phyloP scores from a whole-genome alignment of 768 basidiomycete genomes.

The Dacryopinax spathularia region DNA sequence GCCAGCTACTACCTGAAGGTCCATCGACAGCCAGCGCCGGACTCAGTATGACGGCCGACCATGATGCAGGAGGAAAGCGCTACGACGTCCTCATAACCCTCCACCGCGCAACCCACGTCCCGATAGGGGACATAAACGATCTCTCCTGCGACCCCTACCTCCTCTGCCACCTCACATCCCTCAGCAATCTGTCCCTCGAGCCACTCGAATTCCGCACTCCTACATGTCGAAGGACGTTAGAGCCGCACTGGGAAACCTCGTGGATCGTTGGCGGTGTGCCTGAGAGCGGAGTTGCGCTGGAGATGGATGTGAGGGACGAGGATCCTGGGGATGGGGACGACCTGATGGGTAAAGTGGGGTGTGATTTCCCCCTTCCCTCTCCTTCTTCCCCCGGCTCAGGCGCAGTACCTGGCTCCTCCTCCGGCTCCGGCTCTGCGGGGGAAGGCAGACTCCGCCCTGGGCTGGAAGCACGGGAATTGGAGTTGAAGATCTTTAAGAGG shows the following conservation, averaged over 20 bases:
- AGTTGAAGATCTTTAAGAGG: slow-evolving; percentile 24
- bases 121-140: neutral
- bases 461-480: slow-evolving; percentile 13
- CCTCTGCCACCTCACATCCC: too few species aligned
- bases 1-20: too few species aligned
- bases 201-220: neutral
- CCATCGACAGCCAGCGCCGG: too few species aligned
- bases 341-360: neutral
- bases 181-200: too few species aligned
- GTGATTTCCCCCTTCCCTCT: neutral
- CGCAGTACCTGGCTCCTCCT: too few species aligned
- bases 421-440: neutral
- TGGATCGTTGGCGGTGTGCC: neutral
- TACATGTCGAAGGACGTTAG: neutral
- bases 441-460: neutral
- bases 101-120: neutral
- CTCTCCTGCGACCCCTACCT: neutral
- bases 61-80: too few species aligned
- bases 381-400: too few species aligned
- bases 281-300: neutral
- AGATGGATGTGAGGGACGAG: neutral
- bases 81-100: neutral
- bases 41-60: too few species aligned
- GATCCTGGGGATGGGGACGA: neutral
- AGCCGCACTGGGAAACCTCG: neutral